Evolutionary conservation across 331 rosid species (phyloP).

Genomic region (Prunus yedoensis): DNA sequence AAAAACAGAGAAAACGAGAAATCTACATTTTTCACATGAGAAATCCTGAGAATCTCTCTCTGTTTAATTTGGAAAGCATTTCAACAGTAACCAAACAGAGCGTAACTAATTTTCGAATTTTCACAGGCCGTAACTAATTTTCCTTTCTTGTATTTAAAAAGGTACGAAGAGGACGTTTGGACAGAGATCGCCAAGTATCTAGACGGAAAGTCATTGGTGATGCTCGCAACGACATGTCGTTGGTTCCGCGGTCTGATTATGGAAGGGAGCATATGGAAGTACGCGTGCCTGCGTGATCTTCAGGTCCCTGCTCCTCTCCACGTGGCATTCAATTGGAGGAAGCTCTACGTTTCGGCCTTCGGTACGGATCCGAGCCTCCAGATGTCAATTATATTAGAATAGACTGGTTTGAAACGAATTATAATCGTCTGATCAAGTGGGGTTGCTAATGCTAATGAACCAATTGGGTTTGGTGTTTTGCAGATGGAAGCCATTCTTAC

Average conservation of each 20-base stretch:
- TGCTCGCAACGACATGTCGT: constrained; percentile 67
- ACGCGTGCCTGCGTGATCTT: constrained; percentile 73
- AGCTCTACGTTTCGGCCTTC: constrained; percentile 76
- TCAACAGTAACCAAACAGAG: constrained; percentile 2
- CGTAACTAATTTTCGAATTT: background rate
- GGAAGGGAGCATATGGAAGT: constrained; percentile 84
- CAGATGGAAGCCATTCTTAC: constrained; percentile 93
- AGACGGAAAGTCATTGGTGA: constrained; percentile 80
- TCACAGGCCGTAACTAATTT: background rate
- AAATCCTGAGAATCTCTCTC: background rate
- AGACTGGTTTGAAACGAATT: background rate
- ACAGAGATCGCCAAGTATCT: constrained; percentile 78
- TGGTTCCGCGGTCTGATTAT: constrained; percentile 71
- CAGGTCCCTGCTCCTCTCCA: constrained; percentile 66
- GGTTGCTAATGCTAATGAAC: constrained; percentile 7
- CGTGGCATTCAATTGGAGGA: constrained; percentile 64
- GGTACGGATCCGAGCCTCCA: constrained; percentile 36
- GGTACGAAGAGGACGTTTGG: constrained; percentile 90
- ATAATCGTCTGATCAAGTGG: constrained; percentile 8
- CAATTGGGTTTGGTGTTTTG: constrained; percentile 10
- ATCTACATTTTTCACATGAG: background rate
- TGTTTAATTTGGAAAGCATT: constrained; percentile 1
- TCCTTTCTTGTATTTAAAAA: constrained; percentile 20
- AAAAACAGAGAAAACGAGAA: background rate
- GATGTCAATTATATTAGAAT: background rate